These are phyloP conservation scores for Paramyrothecium sp. DNA, from an alignment of 2,329 filamentous ascomycete species.

Conservation along the genomic window DNA sequence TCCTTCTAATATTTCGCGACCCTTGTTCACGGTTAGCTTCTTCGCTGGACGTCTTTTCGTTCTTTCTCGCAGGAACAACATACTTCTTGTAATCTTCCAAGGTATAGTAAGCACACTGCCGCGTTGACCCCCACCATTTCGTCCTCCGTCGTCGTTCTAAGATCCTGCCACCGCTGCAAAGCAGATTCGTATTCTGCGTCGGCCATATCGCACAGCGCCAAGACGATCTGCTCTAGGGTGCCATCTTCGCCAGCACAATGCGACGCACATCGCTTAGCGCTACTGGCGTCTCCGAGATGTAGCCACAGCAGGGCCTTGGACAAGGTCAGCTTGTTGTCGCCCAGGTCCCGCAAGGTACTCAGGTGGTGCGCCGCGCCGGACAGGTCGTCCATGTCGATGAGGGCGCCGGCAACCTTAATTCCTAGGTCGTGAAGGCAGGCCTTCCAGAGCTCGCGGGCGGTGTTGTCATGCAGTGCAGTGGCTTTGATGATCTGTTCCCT, in stretches of 20 bases:
- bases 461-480: constrained; percentile 41
- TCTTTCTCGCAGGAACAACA: constrained; percentile 16
- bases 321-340: constrained; percentile 39
- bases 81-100: constrained; percentile 72
- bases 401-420: constrained; percentile 60
- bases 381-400: constrained; percentile 86
- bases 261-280: constrained; percentile 57
- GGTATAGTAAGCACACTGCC: constrained; percentile 81
- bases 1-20: constrained; percentile 63
- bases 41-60: neutral
- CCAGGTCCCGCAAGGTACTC: constrained; percentile 47
- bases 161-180: constrained; percentile 57
- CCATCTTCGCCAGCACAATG: constrained; percentile 24
- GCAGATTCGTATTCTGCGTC: constrained; percentile 71
- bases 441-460: constrained; percentile 67
- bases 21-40: constrained; percentile 39
- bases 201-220: constrained; percentile 74
- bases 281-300: constrained; percentile 72
- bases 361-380: constrained; percentile 77
- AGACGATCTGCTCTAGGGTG: constrained; percentile 48
- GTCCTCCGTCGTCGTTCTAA: constrained; percentile 43
- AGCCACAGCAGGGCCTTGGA: constrained; percentile 70
- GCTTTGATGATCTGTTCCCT: constrained; percentile 57
- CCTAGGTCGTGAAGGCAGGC: constrained; percentile 73
- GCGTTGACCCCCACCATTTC: constrained; percentile 79